Evolutionary conservation across 495 filamentous ascomycete genomes (phyloP).

Genomic region (Trichoderma parareesei): DNA sequence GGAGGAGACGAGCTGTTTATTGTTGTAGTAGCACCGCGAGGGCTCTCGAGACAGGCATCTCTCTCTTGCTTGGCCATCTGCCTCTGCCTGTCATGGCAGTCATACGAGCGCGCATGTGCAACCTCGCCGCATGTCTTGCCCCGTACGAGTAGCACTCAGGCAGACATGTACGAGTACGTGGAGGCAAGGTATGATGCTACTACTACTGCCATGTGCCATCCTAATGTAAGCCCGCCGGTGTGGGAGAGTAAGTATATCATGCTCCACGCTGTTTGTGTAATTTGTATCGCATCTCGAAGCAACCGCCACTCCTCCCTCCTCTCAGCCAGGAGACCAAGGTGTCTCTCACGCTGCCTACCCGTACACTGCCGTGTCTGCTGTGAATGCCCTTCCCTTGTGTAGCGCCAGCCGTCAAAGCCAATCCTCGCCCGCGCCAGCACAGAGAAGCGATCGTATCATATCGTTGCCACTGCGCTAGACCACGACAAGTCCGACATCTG

Average conservation of each 20-base stretch:
- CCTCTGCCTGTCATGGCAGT: too few relatives aligned
- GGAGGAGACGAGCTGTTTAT: background rate
- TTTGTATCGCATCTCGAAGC: slow-evolving; percentile 2
- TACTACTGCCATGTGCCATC: background rate
- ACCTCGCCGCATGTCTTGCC: too few relatives aligned
- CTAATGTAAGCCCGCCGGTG: background rate
- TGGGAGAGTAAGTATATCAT: background rate
- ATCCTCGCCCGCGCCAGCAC: background rate
- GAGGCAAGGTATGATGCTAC: background rate
- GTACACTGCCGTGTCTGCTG: background rate
- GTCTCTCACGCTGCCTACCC: background rate
- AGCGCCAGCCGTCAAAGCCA: background rate
- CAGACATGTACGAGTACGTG: too few relatives aligned
- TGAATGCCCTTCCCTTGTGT: background rate
- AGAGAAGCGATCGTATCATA: background rate
- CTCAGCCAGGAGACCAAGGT: background rate
- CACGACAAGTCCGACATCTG: too few relatives aligned
- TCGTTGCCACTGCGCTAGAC: background rate
- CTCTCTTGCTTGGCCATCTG: too few relatives aligned
- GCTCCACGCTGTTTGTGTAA: slow-evolving; percentile 1
- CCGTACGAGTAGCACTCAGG: too few relatives aligned
- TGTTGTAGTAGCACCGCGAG: too few relatives aligned
- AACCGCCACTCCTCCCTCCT: background rate
- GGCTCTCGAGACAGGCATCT: too few relatives aligned
- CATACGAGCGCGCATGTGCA: too few relatives aligned